Evolutionary conservation across 2,329 filamentous ascomycete species (phyloP).

Genomic region (Hymenotorrendiella dingleyae): DNA sequence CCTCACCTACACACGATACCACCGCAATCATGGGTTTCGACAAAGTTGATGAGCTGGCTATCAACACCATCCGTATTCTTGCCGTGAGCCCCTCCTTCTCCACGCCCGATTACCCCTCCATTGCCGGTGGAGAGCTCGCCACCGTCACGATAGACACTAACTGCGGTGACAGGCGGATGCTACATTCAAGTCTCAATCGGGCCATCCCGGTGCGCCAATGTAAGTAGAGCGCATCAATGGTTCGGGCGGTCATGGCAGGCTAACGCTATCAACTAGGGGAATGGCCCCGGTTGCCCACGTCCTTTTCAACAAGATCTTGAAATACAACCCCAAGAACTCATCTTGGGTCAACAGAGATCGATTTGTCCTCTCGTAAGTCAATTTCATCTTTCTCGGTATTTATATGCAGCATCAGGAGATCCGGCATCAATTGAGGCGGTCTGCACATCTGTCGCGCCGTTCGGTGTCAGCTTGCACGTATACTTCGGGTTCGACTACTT

Average conservation of each 20-base stretch:
- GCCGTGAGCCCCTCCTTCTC: slow-evolving; percentile 62
- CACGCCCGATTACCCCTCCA: slow-evolving; percentile 32
- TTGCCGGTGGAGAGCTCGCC: slow-evolving; percentile 4
- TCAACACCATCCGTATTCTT: slow-evolving; percentile 97
- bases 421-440: no score
- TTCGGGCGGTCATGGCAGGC: slow-evolving; percentile 12
- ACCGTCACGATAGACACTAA: not conserved
- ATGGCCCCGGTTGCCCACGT: slow-evolving; percentile 96
- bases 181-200: slow-evolving; percentile 90
- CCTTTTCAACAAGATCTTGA: slow-evolving; percentile 98
- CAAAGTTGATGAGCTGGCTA: slow-evolving; percentile 81
- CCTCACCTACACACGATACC: not conserved
- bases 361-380: slow-evolving; percentile 94
- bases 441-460: no score
- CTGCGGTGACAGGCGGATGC: slow-evolving; percentile 75
- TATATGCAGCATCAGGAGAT: no score
- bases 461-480: no score
- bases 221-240: slow-evolving; percentile 39
- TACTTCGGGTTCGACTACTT: no score
- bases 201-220: slow-evolving; percentile 98
- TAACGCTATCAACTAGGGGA: slow-evolving; percentile 45
- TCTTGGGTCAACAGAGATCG: slow-evolving; percentile 95
- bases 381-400: no score
- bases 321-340: slow-evolving; percentile 99
- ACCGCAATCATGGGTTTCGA: slow-evolving; percentile 68